These are phyloP conservation scores for Fimicolochytrium jonesii DNA, from an alignment of 192 early-diverging fungal species.

Conservation along the genomic window DNA sequence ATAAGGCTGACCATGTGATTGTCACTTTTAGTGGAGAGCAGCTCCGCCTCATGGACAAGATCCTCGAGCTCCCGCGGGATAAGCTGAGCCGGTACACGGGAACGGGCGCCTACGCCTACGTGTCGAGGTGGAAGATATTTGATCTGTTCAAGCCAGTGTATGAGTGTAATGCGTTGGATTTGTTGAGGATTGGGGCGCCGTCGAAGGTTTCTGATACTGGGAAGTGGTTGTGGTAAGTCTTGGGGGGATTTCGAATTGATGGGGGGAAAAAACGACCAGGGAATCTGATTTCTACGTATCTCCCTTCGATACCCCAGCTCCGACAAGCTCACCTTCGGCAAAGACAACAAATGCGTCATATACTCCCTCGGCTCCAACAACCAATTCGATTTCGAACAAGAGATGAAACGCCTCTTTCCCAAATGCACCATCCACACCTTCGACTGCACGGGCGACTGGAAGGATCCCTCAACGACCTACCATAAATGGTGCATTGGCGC, in stretches of 20 bases:
- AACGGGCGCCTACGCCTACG: background rate
- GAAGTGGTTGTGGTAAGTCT: conserved; percentile 14
- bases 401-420: conserved; percentile 5
- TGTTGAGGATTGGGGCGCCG: conserved; percentile 9
- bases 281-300: background rate
- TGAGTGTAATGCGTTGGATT: conserved; percentile 19
- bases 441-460: conserved; percentile 23
- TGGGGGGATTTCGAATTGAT: background rate
- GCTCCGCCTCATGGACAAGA: background rate
- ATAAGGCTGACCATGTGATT: too few relatives aligned
- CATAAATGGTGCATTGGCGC: conserved; percentile 19
- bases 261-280: background rate
- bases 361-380: conserved; percentile 12
- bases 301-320: background rate
- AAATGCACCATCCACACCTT: conserved; percentile 19
- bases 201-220: conserved; percentile 15
- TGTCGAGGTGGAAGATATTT: conserved; percentile 9
- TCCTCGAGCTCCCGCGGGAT: background rate
- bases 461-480: conserved; percentile 4
- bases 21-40: background rate
- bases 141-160: conserved; percentile 18
- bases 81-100: conserved; percentile 2
- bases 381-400: conserved; percentile 18
- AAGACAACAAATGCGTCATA: conserved; percentile 3
- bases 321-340: conserved; percentile 7